Percentiles rank a stretch among this genome's conserved stretches.
phyloP scores from a whole-genome alignment of 2,329 filamentous ascomycete genomes.

The Phialophora macrospora region DNA sequence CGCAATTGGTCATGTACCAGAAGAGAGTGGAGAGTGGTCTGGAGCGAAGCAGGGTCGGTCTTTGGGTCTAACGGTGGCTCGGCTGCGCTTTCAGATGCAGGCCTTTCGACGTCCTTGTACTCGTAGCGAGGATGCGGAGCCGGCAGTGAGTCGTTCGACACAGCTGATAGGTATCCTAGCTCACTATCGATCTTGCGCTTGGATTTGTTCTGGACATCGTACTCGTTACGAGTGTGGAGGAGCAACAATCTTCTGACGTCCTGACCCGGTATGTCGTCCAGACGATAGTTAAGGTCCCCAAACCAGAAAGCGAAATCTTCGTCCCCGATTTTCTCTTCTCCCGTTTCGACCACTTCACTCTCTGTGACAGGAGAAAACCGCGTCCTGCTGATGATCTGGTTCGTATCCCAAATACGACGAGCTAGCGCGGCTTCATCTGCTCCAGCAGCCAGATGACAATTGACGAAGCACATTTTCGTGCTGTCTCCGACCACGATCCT shows the following conservation, averaged over 20 bases:
- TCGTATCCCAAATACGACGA: constrained; percentile 85
- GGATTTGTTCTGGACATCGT: constrained; percentile 60
- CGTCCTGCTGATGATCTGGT: constrained; percentile 75
- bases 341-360: constrained; percentile 64
- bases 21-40: constrained; percentile 84
- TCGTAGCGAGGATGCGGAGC: constrained; percentile 24
- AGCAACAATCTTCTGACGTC: constrained; percentile 85
- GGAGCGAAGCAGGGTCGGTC: constrained; percentile 81
- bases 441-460: constrained; percentile 89
- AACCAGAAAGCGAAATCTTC: constrained; percentile 97
- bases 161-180: constrained; percentile 34
- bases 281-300: constrained; percentile 91
- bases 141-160: constrained; percentile 23
- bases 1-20: constrained; percentile 87
- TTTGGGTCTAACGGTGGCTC: constrained; percentile 70
- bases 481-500: constrained; percentile 87
- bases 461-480: constrained; percentile 85
- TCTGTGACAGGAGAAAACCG: constrained; percentile 76
- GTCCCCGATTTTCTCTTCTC: constrained; percentile 75
- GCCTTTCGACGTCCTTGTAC: constrained; percentile 51
- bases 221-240: constrained; percentile 80
- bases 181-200: constrained; percentile 41
- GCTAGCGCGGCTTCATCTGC: constrained; percentile 77
- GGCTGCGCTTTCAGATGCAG: constrained; percentile 50
- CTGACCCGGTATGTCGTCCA: constrained; percentile 84